A percentile compares a stretch with the other conserved stretches of the same genome.
phyloP scores from a whole-genome alignment of 371 early-diverging fungal species.

The Mucor saturninus region DNA sequence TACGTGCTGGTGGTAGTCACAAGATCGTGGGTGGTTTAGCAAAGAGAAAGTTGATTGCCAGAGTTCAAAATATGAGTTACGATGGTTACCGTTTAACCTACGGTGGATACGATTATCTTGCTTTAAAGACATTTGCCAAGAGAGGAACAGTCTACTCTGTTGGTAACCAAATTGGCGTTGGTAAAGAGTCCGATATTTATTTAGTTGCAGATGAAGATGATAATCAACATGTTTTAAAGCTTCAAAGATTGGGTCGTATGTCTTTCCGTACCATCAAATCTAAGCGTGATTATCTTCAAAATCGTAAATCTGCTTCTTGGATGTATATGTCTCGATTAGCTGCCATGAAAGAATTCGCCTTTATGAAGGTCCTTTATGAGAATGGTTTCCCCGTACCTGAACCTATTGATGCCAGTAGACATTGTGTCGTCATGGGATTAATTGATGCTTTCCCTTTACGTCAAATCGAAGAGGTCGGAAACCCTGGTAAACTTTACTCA shows the following conservation, averaged over 20 bases:
- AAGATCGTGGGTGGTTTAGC: conserved; percentile 87
- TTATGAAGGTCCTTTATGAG: conserved; percentile 92
- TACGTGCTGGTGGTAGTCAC: conserved; percentile 85
- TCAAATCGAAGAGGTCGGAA: conserved; percentile 82
- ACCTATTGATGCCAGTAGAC: conserved; percentile 94
- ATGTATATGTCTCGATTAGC: conserved; percentile 97
- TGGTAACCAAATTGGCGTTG: conserved; percentile 99
- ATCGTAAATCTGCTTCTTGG: conserved; percentile 94
- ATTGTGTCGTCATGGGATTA: conserved; percentile 97
- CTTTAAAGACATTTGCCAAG: conserved; percentile 92
- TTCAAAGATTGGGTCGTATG: conserved; percentile 95
- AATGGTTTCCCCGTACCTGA: conserved; percentile 96
- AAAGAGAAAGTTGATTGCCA: conserved; percentile 86
- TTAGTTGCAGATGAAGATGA: conserved; percentile 93
- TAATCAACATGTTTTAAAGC: conserved; percentile 86
- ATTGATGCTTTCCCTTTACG: conserved; percentile 95
- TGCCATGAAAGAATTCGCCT: conserved; percentile 96
- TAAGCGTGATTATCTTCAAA: conserved; percentile 95
- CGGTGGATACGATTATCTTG: conserved; percentile 99
- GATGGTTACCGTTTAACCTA: conserved; percentile 98
- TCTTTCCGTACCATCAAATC: conserved; percentile 98
- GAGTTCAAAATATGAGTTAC: conserved; percentile 88
- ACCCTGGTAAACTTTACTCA: conserved; percentile 93
- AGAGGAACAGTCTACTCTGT: conserved; percentile 91
- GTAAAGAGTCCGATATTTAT: conserved; percentile 99